These are phyloP conservation scores for Pythium folliculosum DNA, from an alignment of 352 stramenopile species.

Conservation along the genomic window DNA sequence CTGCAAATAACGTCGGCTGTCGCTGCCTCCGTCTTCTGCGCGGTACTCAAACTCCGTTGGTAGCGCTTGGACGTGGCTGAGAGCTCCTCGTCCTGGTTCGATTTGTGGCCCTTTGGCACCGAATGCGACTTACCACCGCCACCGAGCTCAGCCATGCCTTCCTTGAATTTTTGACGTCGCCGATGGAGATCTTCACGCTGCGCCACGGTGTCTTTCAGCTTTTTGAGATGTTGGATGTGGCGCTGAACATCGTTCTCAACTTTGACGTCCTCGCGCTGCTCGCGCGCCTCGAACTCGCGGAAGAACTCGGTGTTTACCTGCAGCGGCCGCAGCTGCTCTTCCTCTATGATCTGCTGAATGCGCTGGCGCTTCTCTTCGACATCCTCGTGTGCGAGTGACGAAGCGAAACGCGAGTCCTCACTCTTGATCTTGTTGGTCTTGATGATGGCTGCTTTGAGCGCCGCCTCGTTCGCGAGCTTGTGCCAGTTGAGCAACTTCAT, in stretches of 20 bases:
- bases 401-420: constrained; percentile 60
- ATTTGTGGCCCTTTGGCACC: constrained; percentile 30
- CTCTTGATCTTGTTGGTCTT: constrained; percentile 87
- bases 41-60: constrained; percentile 22
- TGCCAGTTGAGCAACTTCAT: constrained; percentile 95
- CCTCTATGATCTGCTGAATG: constrained; percentile 91
- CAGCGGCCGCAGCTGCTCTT: constrained; percentile 91
- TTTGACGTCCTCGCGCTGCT: constrained; percentile 59
- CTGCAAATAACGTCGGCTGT: constrained; percentile 61
- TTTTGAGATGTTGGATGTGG: constrained; percentile 86
- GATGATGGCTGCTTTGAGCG: constrained; percentile 90
- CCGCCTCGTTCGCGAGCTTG: constrained; percentile 93
- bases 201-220: constrained; percentile 68
- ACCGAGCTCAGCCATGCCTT: constrained; percentile 62
- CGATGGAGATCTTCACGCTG: constrained; percentile 65
- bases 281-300: constrained; percentile 74
- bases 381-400: constrained; percentile 52
- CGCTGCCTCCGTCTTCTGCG: constrained; percentile 20
- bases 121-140: constrained; percentile 33
- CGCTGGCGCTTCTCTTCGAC: constrained; percentile 82
- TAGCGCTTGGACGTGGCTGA: constrained; percentile 14
- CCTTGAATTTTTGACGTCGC: constrained; percentile 60
- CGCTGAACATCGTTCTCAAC: constrained; percentile 87
- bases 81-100: constrained; percentile 54
- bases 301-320: constrained; percentile 90